Evolutionary conservation across 78 protist species (phyloP).

Genomic region (Dictyostelium intermedium): DNA sequence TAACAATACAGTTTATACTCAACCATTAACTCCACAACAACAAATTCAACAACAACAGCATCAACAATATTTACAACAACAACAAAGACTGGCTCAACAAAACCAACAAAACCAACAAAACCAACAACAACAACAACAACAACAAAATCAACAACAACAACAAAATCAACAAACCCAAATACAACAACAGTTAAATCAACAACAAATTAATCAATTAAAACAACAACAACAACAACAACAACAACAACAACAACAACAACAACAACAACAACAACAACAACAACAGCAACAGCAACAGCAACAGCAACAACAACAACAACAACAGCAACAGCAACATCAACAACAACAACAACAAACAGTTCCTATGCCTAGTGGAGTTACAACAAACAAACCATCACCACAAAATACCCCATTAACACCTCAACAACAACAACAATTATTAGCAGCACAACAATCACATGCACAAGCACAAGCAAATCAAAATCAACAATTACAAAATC

Average conservation of each 20-base stretch:
- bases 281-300: not conserved
- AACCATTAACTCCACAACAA: not conserved
- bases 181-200: not conserved
- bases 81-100: not conserved
- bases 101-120: not conserved
- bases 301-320: not conserved
- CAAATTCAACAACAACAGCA: not conserved
- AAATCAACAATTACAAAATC: constrained; percentile 1
- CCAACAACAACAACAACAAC: not conserved
- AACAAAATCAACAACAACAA: not conserved
- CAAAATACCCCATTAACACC: constrained; percentile 16
- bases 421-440: constrained; percentile 23
- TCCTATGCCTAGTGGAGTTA: not conserved
- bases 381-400: not conserved
- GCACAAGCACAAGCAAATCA: constrained; percentile 3
- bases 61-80: not conserved
- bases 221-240: not conserved
- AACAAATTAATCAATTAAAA: not conserved
- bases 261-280: not conserved
- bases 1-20: not conserved
- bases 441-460: not conserved
- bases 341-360: not conserved
- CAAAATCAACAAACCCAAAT: not conserved
- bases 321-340: not conserved
- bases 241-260: not conserved